Evolutionary conservation across 2,329 filamentous ascomycete genomes (phyloP), one percentile per base, ranked within the genome.

Genomic region (Huntiella abstrusa): DNA sequence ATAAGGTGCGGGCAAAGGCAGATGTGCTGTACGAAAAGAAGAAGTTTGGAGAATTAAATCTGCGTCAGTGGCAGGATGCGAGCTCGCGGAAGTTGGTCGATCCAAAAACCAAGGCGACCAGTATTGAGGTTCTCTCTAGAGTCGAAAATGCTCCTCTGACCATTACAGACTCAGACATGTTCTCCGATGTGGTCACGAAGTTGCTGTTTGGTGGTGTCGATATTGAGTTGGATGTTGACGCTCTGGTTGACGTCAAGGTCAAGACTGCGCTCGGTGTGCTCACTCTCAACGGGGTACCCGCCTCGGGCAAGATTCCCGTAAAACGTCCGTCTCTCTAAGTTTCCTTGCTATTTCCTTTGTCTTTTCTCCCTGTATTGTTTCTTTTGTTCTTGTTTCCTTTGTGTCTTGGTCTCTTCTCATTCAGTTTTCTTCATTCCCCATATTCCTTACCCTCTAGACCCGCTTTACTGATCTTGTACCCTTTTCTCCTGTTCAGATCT

Each of bases 301-400:
- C 76, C 60, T 71, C 86, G 66, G 87, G 91, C 55, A 74, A 79
- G 57, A 78, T 98, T 58, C 83, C 83, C 63, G 75, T 96, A 67
- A 92, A 93, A 74, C 83, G 86, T 94, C 80, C 77, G 87, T 84
- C 69, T 63, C 69, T 68, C 63, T 66, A 34, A 28, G 16, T 32
- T 11, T 43, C 13, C 34, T 43, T 37, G 34, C n/a, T 28, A 17
- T 19, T 51, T 43, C 13, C 13, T 51, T 41, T 48, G 13, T 40
- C 34, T 41, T 44, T 35, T 41, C 8, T 41, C 37, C 13, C 37
- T 43, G 11, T 34, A 17, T 13, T 45, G 38, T 49, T 41, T n/a
- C 28, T 39, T 39, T 37, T 38, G 34, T 32, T 33, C 13, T 40
- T 39, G 4, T 40, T 35, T 33, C 66, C 70, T 66, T 47, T 46